Conservation (phyloP, 805 yeast genomes). For the Saccharomycopsis babjevae region DNA sequence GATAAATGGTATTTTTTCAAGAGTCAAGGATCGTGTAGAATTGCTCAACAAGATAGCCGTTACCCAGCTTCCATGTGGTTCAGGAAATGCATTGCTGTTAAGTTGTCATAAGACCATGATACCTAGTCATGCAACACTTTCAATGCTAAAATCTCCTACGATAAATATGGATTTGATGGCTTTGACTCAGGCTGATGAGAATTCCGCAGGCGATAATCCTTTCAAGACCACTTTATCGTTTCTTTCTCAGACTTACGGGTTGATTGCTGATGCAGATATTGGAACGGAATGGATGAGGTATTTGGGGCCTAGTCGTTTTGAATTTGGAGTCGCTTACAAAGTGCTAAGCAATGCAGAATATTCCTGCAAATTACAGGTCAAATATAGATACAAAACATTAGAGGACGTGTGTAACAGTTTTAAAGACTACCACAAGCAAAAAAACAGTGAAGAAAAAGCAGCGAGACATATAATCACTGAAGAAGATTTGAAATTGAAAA, state of each 20-base stretch:
- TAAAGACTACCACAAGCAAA: not conserved
- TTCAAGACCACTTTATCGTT: conserved; percentile 45
- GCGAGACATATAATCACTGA: conserved; percentile 24
- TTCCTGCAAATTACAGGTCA: conserved; percentile 75
- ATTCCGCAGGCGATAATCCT: conserved; percentile 28
- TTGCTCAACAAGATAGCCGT: conserved; percentile 60
- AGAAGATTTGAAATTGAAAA: conserved; percentile 32
- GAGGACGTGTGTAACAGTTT: conserved; percentile 41
- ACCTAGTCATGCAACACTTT: conserved; percentile 60
- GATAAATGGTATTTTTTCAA: conserved; percentile 68
- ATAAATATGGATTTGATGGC: conserved; percentile 77
- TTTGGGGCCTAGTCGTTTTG: conserved; percentile 80
- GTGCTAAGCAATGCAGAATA: conserved; percentile 48
- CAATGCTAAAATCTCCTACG: conserved; percentile 57
- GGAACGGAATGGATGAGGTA: conserved; percentile 86
- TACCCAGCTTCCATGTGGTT: conserved; percentile 90
- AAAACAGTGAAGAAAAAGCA: conserved; percentile 2
- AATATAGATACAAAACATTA: conserved; percentile 47
- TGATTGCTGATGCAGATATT: conserved; percentile 87
- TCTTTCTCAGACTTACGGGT: conserved; percentile 81
- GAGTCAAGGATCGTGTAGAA: conserved; percentile 45
- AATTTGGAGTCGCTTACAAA: conserved; percentile 62
- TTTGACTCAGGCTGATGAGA: conserved; percentile 45
- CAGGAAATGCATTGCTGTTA: conserved; percentile 86
- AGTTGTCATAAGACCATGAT: conserved; percentile 68